A percentile compares a stretch with the other conserved stretches of the same genome.
phyloP scores from a whole-genome alignment of 139 green algal species.

The Eudorina sp. region DNA sequence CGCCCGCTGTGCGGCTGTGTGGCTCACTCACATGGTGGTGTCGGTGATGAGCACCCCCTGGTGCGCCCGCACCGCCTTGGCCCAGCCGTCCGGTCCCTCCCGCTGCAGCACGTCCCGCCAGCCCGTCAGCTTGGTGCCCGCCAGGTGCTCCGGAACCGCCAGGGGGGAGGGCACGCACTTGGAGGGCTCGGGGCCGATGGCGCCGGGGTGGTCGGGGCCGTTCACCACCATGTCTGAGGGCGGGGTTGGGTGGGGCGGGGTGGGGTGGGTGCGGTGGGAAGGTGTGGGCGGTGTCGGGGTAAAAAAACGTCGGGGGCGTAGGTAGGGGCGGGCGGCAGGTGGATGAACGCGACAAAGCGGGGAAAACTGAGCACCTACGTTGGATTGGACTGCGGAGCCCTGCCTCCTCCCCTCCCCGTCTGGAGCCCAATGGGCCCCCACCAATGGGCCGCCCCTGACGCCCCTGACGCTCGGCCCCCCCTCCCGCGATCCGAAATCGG shows the following conservation, averaged over 20 bases:
- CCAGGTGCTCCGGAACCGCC: constrained; percentile 59
- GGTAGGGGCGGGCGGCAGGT: not conserved
- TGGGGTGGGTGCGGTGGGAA: not conserved
- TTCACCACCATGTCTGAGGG: constrained; percentile 79
- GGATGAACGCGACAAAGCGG: not conserved
- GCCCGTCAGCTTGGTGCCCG: constrained; percentile 59
- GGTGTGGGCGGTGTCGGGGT: not conserved
- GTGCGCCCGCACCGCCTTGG: constrained; percentile 87
- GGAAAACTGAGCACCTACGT: no score
- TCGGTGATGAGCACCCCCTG: constrained; percentile 93
- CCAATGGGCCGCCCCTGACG: no score
- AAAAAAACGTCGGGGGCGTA: not conserved
- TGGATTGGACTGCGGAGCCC: no score
- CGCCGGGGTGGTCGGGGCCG: constrained; percentile 86
- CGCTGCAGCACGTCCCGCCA: constrained; percentile 83
- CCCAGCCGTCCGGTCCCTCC: constrained; percentile 89
- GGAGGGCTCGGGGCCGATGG: constrained; percentile 74
- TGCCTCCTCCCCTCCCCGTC: no score
- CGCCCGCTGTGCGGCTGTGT: no score
- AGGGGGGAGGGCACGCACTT: constrained; percentile 62
- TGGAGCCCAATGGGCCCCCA: no score
- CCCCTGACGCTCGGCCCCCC: no score
- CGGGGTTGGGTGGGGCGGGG: not conserved
- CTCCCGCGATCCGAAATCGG: no score
- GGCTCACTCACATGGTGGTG: constrained; percentile 83